phyloP scores from a whole-genome alignment of 2,329 filamentous ascomycete species.

The Pseudogymnoascus sp. region DNA sequence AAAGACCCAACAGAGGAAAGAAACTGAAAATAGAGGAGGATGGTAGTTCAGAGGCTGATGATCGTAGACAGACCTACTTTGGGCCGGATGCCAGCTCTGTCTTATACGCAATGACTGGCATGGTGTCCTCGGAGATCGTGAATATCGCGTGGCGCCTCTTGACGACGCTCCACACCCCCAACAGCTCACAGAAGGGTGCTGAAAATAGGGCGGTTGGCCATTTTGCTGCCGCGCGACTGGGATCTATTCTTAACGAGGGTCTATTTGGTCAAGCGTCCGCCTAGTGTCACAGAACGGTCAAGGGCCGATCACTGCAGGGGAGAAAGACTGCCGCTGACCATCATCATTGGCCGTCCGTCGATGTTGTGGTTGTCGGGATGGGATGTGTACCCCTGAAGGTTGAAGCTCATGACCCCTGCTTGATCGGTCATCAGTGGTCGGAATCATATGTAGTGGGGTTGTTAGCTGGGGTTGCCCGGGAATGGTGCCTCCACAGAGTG shows the following conservation, averaged over 20 bases:
- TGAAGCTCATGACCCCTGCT: background rate
- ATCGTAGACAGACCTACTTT: conserved; percentile 9
- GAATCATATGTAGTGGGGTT: background rate
- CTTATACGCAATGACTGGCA: background rate
- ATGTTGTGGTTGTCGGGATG: background rate
- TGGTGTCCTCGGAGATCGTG: conserved; percentile 3
- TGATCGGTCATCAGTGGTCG: background rate
- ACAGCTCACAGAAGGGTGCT: background rate
- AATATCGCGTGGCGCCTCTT: conserved; percentile 8
- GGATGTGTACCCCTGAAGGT: background rate
- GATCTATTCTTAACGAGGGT: conserved; percentile 8
- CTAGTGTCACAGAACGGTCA: conserved; percentile 4
- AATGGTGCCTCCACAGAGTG: conserved; percentile 1
- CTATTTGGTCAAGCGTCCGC: conserved; percentile 2
- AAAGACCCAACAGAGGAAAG: conserved; percentile 2
- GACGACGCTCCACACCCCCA: conserved; percentile 5
- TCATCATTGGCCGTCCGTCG: background rate
- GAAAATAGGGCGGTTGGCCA: conserved; percentile 6
- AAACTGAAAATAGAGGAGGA: conserved; percentile 3
- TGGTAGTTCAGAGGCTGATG: background rate
- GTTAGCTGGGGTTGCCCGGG: background rate
- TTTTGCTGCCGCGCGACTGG: conserved; percentile 6
- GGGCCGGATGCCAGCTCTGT: background rate
- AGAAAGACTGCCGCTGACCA: background rate
- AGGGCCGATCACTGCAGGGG: conserved; percentile 1